Percentiles rank a stretch among this genome's conserved stretches.
Evolutionary conservation across 2,329 filamentous ascomycete genomes (phyloP).

Genomic region (Hortaea werneckii): DNA sequence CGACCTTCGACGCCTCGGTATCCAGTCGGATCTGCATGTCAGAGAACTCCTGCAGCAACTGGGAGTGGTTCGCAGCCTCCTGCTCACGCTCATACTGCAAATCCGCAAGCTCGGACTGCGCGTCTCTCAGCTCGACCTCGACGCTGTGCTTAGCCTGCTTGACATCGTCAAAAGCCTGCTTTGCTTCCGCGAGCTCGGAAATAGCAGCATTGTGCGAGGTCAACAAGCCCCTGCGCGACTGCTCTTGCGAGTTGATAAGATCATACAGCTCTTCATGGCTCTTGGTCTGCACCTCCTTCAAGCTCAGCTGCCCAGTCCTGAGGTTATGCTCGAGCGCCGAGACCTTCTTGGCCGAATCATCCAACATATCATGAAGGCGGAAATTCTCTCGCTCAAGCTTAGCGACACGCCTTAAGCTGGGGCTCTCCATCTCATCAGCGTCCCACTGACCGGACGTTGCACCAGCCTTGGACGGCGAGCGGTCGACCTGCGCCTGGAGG

Average conservation of each 20-base stretch:
- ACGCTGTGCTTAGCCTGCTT: conserved; percentile 69
- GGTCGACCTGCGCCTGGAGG: conserved; percentile 75
- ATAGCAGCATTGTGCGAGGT: conserved; percentile 79
- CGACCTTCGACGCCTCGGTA: conserved; percentile 72
- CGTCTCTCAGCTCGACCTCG: conserved; percentile 80
- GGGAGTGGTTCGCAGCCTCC: conserved; percentile 74
- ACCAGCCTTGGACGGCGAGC: conserved; percentile 47
- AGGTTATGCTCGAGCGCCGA: conserved; percentile 81
- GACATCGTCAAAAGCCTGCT: conserved; percentile 75
- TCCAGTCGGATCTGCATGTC: conserved; percentile 91
- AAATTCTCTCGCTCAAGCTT: conserved; percentile 89
- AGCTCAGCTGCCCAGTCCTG: conserved; percentile 73
- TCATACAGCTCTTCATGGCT: conserved; percentile 93
- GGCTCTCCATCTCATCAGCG: conserved; percentile 58
- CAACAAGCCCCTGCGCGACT: conserved; percentile 70
- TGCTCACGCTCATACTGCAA: conserved; percentile 70
- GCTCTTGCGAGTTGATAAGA: conserved; percentile 84
- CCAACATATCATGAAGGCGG: conserved; percentile 84
- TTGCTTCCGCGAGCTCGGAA: conserved; percentile 75
- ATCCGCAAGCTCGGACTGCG: conserved; percentile 73
- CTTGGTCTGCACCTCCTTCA: conserved; percentile 84
- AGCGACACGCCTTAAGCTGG: conserved; percentile 69
- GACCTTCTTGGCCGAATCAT: conserved; percentile 87
- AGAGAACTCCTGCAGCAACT: conserved; percentile 83
- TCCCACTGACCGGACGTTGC: conserved; percentile 27